Evolutionary conservation across 345 rosid genomes (phyloP), one percentile per base, ranked within the genome.

Genomic region (Moringa oleifera): DNA sequence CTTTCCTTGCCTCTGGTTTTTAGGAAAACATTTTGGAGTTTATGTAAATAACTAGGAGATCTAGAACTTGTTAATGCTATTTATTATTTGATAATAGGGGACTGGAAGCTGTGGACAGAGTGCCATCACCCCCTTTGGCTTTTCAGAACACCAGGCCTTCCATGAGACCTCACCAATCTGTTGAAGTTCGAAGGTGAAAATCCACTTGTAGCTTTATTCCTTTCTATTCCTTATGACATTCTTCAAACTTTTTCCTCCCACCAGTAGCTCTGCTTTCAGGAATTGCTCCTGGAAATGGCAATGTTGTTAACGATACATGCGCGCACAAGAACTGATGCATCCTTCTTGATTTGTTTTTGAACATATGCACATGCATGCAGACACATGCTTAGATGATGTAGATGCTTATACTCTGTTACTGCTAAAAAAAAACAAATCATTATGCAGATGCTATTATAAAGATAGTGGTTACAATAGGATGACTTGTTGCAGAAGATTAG

Each of bases 101-200:
- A 57, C 76, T 67, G 60, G 66, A 55, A 66, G 59, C 65, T 73
- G 62, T 23, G 66, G 59, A 64, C 41, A 68, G 71, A 68, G 64
- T 55, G 50, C 56, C n/a, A 53, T 51, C 71, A 18, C 70, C 58
- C 1, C 59, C 53, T 25, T 46, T 79, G 62, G 64, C 64, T 72
- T 68, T 67, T 76, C 73, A 59, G 66, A 68, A 23, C n/a, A 54
- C 64, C 13, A 10, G 54, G 51, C 53, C 51, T 49, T 55, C 71
- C 23, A 10, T 50, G 19, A 74, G 51, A 63, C 61, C 68, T 66
- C 57, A 60, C 61, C 70, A 76, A 64, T 54, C 73, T 57, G 56
- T 62, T 62, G 68, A 69, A 36, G 64, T 63, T 53, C 71, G 59
- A 31, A 71, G 80, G 75, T 75, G 25, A 53, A 23, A 46, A n/a